Evolutionary conservation across 140 eudicot genomes (phyloP), one percentile per base, ranked within the genome.

Genomic region (Cichorium intybus): DNA sequence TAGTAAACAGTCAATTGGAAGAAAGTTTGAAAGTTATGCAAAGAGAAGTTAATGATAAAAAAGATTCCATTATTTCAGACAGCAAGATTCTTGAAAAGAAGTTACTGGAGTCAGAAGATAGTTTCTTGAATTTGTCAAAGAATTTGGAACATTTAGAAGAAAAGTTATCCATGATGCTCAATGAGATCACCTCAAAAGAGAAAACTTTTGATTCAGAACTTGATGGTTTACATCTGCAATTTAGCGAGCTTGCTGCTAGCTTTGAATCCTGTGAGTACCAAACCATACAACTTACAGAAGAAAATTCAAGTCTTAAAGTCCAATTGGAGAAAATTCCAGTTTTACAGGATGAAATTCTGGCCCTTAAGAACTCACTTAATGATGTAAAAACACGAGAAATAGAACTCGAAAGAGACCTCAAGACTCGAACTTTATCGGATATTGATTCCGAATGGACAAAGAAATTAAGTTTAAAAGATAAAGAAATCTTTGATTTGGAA

Each of bases 321-420:
- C 80, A 80, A 46, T 27, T n/a, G n/a, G n/a, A n/a, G n/a, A n/a
- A n/a, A n/a, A n/a, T n/a, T n/a, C n/a, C n/a, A n/a, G n/a, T n/a
- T n/a, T n/a, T 82, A 76, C 87, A 83, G 52, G 86, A 77, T 47
- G 90, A 86, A 75, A 76, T 77, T 57, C 60, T 86, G 75, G 3
- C 45, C 17, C 81, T 86, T 54, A 78, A 79, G 80, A 66, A 71
- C 62, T 72, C 87, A 24, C 49, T 80, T 17, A 71, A 72, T 49
- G 84, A 80, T 47, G 52, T 79, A n/a, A 81, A 77, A 53, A 59
- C 46, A 12, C 10, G 16, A 24, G 80, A 74, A 43, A 49, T 70
- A 48, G 77, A 73, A 45, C 33, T 41, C 15, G 79, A 61, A 33
- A 60, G 56, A 58, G 68, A 69, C 24, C 56, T 73, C 24, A 62